These are phyloP conservation scores for Plenodomus biglobosus DNA, from an alignment of 2,329 filamentous ascomycete genomes.

Conservation along the genomic window DNA sequence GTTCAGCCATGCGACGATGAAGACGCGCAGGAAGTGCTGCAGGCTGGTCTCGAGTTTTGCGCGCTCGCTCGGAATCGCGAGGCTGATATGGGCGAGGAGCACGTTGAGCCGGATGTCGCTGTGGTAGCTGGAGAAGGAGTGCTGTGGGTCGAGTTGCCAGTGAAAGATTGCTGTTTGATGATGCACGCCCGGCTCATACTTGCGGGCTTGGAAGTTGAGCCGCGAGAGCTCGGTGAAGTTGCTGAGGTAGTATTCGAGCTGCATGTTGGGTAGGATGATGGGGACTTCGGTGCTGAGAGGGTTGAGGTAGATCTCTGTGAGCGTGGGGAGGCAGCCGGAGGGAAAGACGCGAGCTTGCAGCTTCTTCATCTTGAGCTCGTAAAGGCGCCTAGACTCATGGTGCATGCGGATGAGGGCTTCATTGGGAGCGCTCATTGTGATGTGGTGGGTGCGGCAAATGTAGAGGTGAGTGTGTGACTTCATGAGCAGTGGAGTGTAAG, in stretches of 20 bases:
- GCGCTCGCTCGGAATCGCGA: background rate
- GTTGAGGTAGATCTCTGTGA: background rate
- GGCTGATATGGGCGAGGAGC: conserved; percentile 1
- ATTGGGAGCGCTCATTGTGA: background rate
- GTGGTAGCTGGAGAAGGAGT: conserved; percentile 4
- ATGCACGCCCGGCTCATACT: conserved; percentile 2
- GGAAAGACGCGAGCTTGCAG: background rate
- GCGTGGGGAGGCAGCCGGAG: background rate
- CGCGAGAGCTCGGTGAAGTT: conserved; percentile 1
- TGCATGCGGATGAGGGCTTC: background rate
- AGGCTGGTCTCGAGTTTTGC: background rate
- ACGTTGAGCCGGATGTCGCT: conserved; percentile 4
- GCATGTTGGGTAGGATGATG: background rate
- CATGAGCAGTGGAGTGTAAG: too few relatives aligned
- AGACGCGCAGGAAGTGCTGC: background rate
- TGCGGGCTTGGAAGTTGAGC: conserved; percentile 1
- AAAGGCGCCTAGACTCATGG: background rate
- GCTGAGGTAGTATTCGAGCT: background rate
- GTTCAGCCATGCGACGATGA: conserved; percentile 4
- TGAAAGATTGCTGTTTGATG: conserved; percentile 3
- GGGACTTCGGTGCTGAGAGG: background rate
- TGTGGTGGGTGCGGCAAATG: background rate
- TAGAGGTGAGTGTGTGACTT: too few relatives aligned
- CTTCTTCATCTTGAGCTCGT: background rate
- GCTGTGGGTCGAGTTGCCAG: conserved; percentile 5